Conservation (phyloP, 768 basidiomycete genomes). For the Chalciporus chontae region DNA sequence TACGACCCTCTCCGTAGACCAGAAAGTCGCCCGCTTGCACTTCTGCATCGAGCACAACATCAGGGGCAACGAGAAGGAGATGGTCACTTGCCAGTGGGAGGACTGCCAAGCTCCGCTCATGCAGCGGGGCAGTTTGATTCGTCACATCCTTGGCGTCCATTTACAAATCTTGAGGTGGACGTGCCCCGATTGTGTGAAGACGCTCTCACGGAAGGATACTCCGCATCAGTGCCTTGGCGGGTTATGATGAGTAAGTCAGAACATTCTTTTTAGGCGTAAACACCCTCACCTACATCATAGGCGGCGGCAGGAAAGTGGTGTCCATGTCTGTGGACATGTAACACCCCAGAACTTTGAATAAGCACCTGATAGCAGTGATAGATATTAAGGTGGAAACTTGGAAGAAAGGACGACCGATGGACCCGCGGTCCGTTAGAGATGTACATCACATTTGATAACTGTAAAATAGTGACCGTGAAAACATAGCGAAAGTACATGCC, state of each 20-base stretch:
- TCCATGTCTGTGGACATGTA: not conserved
- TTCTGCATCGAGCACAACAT: conserved; percentile 14
- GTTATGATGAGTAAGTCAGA: too few relatives aligned
- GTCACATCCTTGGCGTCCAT: conserved; percentile 19
- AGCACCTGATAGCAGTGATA: not conserved
- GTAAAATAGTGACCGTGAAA: too few relatives aligned
- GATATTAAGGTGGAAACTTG: not conserved
- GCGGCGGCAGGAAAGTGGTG: too few relatives aligned
- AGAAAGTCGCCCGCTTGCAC: conserved; percentile 8
- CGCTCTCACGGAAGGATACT: conserved; percentile 19
- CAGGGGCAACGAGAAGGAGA: conserved; percentile 18
- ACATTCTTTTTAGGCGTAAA: too few relatives aligned
- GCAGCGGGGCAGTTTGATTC: conserved; percentile 20
- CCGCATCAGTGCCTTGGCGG: conserved; percentile 6
- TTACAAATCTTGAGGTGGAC: conserved; percentile 15
- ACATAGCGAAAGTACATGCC: too few relatives aligned
- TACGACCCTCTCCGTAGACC: conserved; percentile 1
- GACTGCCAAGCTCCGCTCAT: conserved; percentile 14
- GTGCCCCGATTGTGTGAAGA: conserved; percentile 11
- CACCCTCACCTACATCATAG: too few relatives aligned
- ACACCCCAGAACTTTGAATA: not conserved
- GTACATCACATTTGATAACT: too few relatives aligned
- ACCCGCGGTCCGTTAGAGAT: too few relatives aligned
- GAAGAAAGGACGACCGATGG: too few relatives aligned
- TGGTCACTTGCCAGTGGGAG: conserved; percentile 9